These are phyloP conservation scores for Penicillium sp. DNA, from an alignment of 2,329 filamentous ascomycete species.

Conservation along the genomic window DNA sequence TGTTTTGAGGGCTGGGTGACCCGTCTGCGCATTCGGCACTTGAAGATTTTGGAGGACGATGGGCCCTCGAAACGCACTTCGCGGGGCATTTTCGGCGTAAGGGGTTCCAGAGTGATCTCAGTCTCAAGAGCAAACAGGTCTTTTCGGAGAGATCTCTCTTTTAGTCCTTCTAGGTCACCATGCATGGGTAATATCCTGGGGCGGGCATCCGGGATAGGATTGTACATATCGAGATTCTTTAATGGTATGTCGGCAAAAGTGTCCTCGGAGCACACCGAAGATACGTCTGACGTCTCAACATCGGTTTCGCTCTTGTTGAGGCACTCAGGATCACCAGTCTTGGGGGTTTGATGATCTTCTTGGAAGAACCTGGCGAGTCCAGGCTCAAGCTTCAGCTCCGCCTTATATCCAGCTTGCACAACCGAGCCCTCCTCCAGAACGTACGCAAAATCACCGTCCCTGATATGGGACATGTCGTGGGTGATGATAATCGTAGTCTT, in stretches of 20 bases:
- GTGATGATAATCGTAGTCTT: conserved; percentile 95
- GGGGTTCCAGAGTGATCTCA: conserved; percentile 4
- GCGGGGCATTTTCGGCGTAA: background rate
- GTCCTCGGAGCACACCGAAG: background rate
- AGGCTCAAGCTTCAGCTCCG: conserved; percentile 51
- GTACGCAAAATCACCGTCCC: conserved; percentile 75
- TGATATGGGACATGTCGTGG: conserved; percentile 81
- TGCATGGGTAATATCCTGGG: background rate
- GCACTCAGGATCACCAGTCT: background rate
- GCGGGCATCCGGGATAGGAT: background rate
- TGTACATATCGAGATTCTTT: background rate
- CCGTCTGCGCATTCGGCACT: background rate
- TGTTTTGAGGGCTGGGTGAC: background rate
- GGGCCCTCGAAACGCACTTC: background rate
- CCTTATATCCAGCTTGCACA: conserved; percentile 70
- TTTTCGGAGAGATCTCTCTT: background rate
- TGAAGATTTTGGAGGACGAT: background rate
- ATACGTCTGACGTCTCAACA: background rate
- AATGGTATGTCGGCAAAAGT: background rate
- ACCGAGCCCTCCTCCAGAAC: conserved; percentile 73
- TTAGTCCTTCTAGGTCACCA: background rate
- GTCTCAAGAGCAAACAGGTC: background rate
- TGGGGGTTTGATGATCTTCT: background rate
- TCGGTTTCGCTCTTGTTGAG: background rate
- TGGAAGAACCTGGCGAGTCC: conserved; percentile 25